Evolutionary conservation across 129 eudicot genomes (phyloP), one percentile per base, ranked within the genome.

Genomic region (Deinandra increscens): DNA sequence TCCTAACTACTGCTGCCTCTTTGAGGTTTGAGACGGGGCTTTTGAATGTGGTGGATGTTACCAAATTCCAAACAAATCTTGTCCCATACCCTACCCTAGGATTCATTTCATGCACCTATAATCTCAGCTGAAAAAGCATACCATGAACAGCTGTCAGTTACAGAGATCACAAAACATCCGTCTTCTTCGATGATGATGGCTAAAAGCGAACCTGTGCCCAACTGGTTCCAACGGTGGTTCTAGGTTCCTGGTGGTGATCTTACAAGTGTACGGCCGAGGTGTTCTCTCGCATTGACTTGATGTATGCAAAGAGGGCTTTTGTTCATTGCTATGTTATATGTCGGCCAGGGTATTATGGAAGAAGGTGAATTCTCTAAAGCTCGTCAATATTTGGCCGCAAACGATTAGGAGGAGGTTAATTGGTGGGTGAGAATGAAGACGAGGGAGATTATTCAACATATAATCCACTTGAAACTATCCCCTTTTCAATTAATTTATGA

Each of bases 131-230:
- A 82, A 42, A 82, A 78, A 44, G 86, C 86, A 5, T 78, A 78
- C 56, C 83, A 82, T 34, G 87, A 82, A 33, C 81, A 78, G 31
- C 78, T 78, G 20, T 82, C 86, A 1, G 83, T 82, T 37, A 81
- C 86, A 3, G 85, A 81, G 72, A 81, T 81, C 75, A 81, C 85
- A 43, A 81, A 74, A 82, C 85, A 7, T 81, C 82, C 85, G 2
- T 81, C 85, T 17, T 81, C 85, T 34, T 72, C 77, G 85, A 81
- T 81, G 85, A 77, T 81, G 85, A 81, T 81, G 85, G 85, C 85
- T 75, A 49, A 49, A 17, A 15, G 55, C 17, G 55, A 49, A 49
- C 55, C 6, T 22, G 55, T 49, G 55, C 20, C 85, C 85, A 10
- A 81, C 82, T 17, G 85, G 85, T 13, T 81, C 85, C 85, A 2